phyloP scores from a whole-genome alignment of 768 basidiomycete species.

The Calocera cornea region DNA sequence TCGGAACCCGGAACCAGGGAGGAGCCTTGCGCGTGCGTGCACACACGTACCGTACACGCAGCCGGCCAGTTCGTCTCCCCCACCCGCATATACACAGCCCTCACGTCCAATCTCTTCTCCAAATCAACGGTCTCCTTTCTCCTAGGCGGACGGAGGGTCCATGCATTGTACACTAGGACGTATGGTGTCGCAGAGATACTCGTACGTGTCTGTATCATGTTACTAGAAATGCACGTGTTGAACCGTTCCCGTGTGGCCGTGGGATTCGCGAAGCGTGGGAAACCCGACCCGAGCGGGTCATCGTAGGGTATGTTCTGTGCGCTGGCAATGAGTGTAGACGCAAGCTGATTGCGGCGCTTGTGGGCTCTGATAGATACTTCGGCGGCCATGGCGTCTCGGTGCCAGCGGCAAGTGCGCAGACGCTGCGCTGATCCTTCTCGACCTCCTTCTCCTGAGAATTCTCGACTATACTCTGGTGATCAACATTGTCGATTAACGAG shows the following conservation, averaged over 20 bases:
- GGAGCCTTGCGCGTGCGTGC: too few relatives aligned
- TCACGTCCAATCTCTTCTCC: background rate
- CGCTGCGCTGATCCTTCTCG: background rate
- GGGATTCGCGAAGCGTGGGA: too few relatives aligned
- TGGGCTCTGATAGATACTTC: too few relatives aligned
- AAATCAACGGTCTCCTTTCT: background rate
- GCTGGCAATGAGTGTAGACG: too few relatives aligned
- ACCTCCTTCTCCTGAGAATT: background rate
- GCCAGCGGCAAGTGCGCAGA: background rate
- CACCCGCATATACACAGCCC: background rate
- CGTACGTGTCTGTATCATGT: background rate
- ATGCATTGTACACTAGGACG: too few relatives aligned
- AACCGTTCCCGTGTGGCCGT: background rate
- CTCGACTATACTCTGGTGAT: background rate
- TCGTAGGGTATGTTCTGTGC: too few relatives aligned
- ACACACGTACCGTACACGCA: too few relatives aligned
- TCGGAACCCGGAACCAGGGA: too few relatives aligned
- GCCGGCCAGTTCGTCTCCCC: background rate
- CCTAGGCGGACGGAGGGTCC: background rate
- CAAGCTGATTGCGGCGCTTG: too few relatives aligned
- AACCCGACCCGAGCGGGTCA: too few relatives aligned
- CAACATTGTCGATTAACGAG: too few relatives aligned
- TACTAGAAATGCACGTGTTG: background rate
- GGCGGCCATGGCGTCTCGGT: too few relatives aligned
- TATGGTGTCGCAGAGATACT: background rate